A percentile compares a stretch with the other conserved stretches of the same genome.
Conservation (phyloP, 2,329 filamentous ascomycete species). For the Nothophaeocryptopus gaeumannii region DNA sequence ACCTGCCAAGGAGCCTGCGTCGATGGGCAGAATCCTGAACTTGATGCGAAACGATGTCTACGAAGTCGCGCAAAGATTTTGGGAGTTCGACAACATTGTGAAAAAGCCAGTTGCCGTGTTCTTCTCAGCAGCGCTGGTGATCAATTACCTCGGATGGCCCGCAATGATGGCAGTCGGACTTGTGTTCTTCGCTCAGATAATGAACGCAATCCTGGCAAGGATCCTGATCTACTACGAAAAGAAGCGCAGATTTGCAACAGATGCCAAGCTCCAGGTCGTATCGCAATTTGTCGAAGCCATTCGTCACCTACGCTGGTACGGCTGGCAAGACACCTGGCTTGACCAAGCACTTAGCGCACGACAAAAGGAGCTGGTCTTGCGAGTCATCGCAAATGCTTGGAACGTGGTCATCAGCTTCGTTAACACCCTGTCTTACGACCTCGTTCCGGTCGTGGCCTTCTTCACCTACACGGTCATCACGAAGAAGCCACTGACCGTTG, state of each 20-base stretch:
- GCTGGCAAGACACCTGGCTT: conserved; percentile 77
- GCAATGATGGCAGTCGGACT: conserved; percentile 70
- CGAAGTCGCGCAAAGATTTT: conserved; percentile 76
- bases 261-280: conserved; percentile 73
- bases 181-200: conserved; percentile 57
- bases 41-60: conserved; percentile 78
- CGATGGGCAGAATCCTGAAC: conserved; percentile 88
- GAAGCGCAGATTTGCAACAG: conserved; percentile 68
- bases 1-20: conserved; percentile 59
- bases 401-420: conserved; percentile 62
- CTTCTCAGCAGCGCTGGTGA: conserved; percentile 70
- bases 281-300: conserved; percentile 86
- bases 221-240: conserved; percentile 67
- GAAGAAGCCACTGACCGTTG: conserved; percentile 66
- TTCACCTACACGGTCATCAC: conserved; percentile 75
- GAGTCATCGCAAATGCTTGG: conserved; percentile 63
- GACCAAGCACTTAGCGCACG: conserved; percentile 65
- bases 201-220: conserved; percentile 68
- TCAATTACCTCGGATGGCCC: conserved; percentile 75
- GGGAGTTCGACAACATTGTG: conserved; percentile 77
- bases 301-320: conserved; percentile 76
- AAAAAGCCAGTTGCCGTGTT: conserved; percentile 74
- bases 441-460: conserved; percentile 79
- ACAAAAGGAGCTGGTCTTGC: conserved; percentile 63
- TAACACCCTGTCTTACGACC: conserved; percentile 67